Conservation (phyloP, 805 yeast species). For the Ogataea nonfermentans region DNA sequence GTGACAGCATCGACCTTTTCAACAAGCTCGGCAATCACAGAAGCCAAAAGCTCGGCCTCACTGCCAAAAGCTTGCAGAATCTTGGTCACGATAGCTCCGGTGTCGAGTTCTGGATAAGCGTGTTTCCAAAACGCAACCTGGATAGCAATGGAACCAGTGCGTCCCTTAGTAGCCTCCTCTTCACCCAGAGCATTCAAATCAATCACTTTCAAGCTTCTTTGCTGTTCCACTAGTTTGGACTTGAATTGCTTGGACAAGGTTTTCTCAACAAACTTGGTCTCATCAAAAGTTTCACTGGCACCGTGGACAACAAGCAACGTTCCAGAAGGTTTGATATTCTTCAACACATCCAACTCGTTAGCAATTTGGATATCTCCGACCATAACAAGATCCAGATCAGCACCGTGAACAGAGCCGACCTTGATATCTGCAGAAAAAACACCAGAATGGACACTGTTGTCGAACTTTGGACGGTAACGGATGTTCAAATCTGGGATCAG, state of each 20-base stretch:
- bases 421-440: slow-evolving; percentile 63
- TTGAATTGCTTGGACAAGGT: slow-evolving; percentile 54
- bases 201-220: slow-evolving; percentile 51
- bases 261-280: slow-evolving; percentile 47
- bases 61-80: slow-evolving; percentile 79
- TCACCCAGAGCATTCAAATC: slow-evolving; percentile 66
- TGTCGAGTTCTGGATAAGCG: slow-evolving; percentile 56
- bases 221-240: slow-evolving; percentile 49
- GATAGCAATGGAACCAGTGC: slow-evolving; percentile 67
- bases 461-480: slow-evolving; percentile 62
- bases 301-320: slow-evolving; percentile 45
- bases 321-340: slow-evolving; percentile 56
- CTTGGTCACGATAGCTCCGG: slow-evolving; percentile 67
- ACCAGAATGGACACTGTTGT: slow-evolving; percentile 74
- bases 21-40: slow-evolving; percentile 64
- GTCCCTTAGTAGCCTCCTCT: slow-evolving; percentile 69
- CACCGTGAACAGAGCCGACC: slow-evolving; percentile 38
- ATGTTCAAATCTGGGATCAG: slow-evolving; percentile 54
- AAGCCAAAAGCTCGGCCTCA: slow-evolving; percentile 75
- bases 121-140: slow-evolving; percentile 81
- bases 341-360: slow-evolving; percentile 57
- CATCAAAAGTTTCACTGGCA: slow-evolving; percentile 39
- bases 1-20: slow-evolving; percentile 52
- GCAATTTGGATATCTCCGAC: slow-evolving; percentile 62
- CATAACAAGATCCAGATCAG: slow-evolving; percentile 60